A percentile compares a stretch with the other conserved stretches of the same genome.
phyloP scores from a whole-genome alignment of 805 yeast species.

The Candida suzukii region DNA sequence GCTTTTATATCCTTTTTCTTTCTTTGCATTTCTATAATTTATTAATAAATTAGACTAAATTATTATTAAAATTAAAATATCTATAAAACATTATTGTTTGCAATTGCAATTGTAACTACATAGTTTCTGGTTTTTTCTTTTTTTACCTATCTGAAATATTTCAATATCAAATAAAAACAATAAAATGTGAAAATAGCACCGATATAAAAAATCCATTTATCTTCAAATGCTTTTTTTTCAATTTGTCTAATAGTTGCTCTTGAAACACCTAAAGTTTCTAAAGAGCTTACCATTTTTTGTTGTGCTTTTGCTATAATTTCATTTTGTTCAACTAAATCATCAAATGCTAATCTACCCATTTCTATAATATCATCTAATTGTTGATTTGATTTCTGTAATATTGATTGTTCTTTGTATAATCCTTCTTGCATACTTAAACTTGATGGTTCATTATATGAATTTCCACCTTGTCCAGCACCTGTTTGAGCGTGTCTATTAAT shows the following conservation, averaged over 20 bases:
- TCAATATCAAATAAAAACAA: slow-evolving; percentile 59
- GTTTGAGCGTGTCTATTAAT: slow-evolving; percentile 3
- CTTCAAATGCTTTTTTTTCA: slow-evolving; percentile 77
- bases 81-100: no score
- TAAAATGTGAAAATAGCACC: slow-evolving; percentile 58
- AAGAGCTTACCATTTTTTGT: slow-evolving; percentile 54
- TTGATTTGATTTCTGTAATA: slow-evolving; percentile 60
- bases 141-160: slow-evolving; percentile 45
- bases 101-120: no score
- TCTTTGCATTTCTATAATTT: not conserved
- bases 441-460: slow-evolving; percentile 18
- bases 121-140: not conserved
- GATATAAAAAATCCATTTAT: slow-evolving; percentile 79
- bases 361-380: slow-evolving; percentile 87
- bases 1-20: not conserved
- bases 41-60: no score
- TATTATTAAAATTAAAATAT: no score
- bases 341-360: slow-evolving; percentile 81
- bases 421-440: slow-evolving; percentile 48
- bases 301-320: slow-evolving; percentile 60
- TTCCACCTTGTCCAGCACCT: slow-evolving; percentile 3
- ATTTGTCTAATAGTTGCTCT: slow-evolving; percentile 74
- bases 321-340: slow-evolving; percentile 81
- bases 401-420: slow-evolving; percentile 57
- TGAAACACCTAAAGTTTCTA: slow-evolving; percentile 81